Evolutionary conservation across 768 basidiomycete species (phyloP).

Genomic region (Lactifluus rugatus): DNA sequence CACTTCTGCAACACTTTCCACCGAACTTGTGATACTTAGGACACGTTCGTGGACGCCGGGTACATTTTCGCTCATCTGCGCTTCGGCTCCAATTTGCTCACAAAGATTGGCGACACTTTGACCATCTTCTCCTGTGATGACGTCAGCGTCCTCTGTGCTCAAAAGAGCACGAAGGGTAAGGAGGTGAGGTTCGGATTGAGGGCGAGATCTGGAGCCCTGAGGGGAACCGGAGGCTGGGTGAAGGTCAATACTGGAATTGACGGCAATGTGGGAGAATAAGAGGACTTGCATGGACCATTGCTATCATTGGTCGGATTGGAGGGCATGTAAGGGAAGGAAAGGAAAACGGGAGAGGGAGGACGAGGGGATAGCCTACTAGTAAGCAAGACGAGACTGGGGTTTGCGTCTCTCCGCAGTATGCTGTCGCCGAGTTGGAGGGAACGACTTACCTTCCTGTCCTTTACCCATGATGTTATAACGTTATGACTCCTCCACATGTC

Average conservation of each 20-base stretch:
- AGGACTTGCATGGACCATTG: constrained; percentile 39
- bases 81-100: constrained; percentile 92
- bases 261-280: constrained; percentile 17
- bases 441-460: too few species aligned
- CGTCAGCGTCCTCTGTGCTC: constrained; percentile 92
- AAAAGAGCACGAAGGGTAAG: constrained; percentile 92
- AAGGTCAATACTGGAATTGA: constrained; percentile 20
- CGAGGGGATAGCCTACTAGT: background rate
- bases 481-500: too few species aligned
- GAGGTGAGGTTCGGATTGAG: constrained; percentile 59
- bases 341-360: constrained; percentile 24
- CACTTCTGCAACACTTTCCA: constrained; percentile 90
- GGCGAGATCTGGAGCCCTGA: constrained; percentile 17
- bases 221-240: constrained; percentile 29
- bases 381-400: background rate
- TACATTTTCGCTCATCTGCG: constrained; percentile 98
- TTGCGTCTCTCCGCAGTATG: background rate
- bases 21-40: constrained; percentile 83
- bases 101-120: constrained; percentile 96
- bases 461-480: too few species aligned
- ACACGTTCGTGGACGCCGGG: constrained; percentile 96
- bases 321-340: constrained; percentile 41
- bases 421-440: background rate
- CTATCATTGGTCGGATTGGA: constrained; percentile 46
- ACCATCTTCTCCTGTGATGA: constrained; percentile 94